Evolutionary conservation across 208 protist species (phyloP), one percentile per base, ranked within the genome.

Genomic region (Leishmania major): DNA sequence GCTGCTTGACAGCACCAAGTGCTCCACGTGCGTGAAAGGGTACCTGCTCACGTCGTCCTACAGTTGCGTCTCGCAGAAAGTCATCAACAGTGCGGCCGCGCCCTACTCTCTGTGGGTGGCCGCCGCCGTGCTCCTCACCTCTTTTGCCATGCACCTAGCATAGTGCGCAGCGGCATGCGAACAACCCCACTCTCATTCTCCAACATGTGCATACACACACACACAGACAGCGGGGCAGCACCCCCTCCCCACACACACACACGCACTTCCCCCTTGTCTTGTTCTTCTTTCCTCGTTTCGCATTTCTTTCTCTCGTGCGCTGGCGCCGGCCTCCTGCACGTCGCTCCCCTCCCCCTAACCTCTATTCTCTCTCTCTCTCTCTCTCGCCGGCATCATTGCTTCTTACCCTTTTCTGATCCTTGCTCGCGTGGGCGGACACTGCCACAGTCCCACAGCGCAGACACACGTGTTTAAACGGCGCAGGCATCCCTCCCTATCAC

Each of bases 1-100:
- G 78, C 17, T 75, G 66, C 6, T 5, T 40, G 78, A 73, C 49
- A 75, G 45, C 67, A 75, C 67, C 45, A 79, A 72, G 76, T 81
- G 78, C 69, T 59, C 49, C 66, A 57, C n/a, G 31, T 81, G 78
- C 66, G 53, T 75, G 31, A 66, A 62, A 49, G 78, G 51, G 0
- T 81, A 75, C 51, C n/a, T 69, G 40, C 13, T 57, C 35, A 75
- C 78, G 4, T 31, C 47, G n/a, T 57, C 47, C 53, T 75, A 75
- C 67, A 8, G 25, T 17, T 81, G 78, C 51, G 64, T 72, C 49
- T 31, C 78, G 45, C 59, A 74, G 66, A 31, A 2, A 19, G 7
- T 53, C 45, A 51, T 25, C 67, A 72, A 40, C 78, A 53, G 45
- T 55, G 78, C 35, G 22, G 78, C 78, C 37, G 49, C 66, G 66